phyloP scores from a whole-genome alignment of 2,329 filamentous ascomycete species.

The Eurotiales sp. region DNA sequence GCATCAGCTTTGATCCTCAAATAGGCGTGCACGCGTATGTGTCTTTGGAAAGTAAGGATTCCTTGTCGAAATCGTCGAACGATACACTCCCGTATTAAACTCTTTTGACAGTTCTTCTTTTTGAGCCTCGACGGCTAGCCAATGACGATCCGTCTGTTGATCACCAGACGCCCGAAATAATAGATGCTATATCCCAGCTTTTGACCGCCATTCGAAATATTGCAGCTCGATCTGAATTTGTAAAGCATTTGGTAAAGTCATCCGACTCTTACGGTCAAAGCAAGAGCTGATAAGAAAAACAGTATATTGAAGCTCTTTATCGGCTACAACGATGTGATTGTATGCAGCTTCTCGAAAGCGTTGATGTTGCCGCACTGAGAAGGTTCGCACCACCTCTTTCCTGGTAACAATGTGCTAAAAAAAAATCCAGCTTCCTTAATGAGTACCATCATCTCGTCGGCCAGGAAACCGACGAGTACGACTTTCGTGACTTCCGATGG shows the following conservation, averaged over 20 bases:
- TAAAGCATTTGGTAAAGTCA: not conserved
- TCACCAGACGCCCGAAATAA: not conserved
- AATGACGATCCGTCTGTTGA: not conserved
- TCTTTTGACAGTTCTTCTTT: constrained; percentile 1
- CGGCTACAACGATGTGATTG: not conserved
- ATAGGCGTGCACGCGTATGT: not conserved
- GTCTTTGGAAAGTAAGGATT: not conserved
- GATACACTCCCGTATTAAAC: not conserved
- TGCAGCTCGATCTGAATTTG: not conserved
- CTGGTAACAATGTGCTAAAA: too few relatives aligned
- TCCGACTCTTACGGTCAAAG: too few relatives aligned
- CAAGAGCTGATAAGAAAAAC: not conserved
- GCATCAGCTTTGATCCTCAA: not conserved
- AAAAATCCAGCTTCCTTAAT: not conserved
- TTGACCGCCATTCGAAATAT: not conserved
- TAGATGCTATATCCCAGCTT: not conserved
- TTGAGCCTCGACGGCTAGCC: not conserved
- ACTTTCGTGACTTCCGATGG: constrained; percentile 21
- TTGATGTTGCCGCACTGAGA: not conserved
- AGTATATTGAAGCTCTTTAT: constrained; percentile 1
- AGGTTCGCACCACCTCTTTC: not conserved
- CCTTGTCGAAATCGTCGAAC: not conserved
- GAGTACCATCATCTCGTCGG: constrained; percentile 14
- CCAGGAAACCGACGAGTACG: constrained; percentile 19
- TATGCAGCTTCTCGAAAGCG: not conserved